Conservation (phyloP, 2,329 filamentous ascomycete genomes). For the Cytospora schulzeri region DNA sequence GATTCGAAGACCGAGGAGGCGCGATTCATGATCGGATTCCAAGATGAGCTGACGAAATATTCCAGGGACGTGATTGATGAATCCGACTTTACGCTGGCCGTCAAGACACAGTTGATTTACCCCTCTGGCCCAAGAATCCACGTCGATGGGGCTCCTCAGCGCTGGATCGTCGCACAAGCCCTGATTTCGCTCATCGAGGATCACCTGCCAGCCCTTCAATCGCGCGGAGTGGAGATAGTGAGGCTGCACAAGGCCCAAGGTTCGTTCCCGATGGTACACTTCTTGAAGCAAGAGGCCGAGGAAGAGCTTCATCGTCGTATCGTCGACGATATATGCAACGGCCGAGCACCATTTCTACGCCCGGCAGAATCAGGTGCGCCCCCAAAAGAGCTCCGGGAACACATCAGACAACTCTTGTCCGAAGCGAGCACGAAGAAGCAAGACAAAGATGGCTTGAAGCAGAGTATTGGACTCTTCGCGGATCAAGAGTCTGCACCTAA, state of each 20-base stretch:
- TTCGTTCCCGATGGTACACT: slow-evolving; percentile 58
- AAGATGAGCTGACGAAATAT: slow-evolving; percentile 50
- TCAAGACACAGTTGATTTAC: slow-evolving; percentile 60
- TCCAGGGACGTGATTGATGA: slow-evolving; percentile 68
- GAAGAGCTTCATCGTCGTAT: slow-evolving; percentile 45
- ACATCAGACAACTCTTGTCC: slow-evolving; percentile 32
- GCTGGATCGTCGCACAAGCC: slow-evolving; percentile 50
- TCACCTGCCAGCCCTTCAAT: slow-evolving; percentile 43
- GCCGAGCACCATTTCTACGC: slow-evolving; percentile 37
- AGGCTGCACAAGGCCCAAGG: slow-evolving; percentile 32
- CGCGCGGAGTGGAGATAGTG: slow-evolving; percentile 50
- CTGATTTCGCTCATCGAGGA: slow-evolving; percentile 45
- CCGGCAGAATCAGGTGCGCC: slow-evolving; percentile 35
- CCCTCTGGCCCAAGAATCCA: slow-evolving; percentile 48
- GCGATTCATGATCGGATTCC: slow-evolving; percentile 50
- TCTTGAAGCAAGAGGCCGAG: slow-evolving; percentile 53
- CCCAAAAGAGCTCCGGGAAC: not conserved
- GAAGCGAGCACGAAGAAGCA: slow-evolving; percentile 29
- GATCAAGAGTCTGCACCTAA: slow-evolving; percentile 38
- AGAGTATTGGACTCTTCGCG: slow-evolving; percentile 34
- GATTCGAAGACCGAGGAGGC: slow-evolving; percentile 48
- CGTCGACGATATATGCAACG: slow-evolving; percentile 43
- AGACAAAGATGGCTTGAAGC: slow-evolving; percentile 29
- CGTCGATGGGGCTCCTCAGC: slow-evolving; percentile 55
- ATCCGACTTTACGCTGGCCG: slow-evolving; percentile 57